Evolutionary conservation across 2,329 filamentous ascomycete genomes (phyloP), one percentile per base, ranked within the genome.

Genomic region (Zarea fungicola): DNA sequence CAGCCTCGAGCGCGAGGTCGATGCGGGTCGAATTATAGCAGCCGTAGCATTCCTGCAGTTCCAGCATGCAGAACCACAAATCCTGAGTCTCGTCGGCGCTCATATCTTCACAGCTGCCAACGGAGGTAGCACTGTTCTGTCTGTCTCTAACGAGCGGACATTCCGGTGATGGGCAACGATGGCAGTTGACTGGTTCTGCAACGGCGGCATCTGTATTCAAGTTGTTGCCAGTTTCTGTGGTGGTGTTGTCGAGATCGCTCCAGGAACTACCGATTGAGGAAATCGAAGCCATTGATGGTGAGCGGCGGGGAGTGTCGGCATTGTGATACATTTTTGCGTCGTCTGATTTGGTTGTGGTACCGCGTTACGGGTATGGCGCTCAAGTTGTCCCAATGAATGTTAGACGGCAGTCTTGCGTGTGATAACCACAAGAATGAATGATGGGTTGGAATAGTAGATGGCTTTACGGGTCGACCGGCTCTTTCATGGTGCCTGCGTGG

Each of bases 11-110:
- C 1, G 73, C 73, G 35, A 75, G 63, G 42, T 73, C 70, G 57
- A 76, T 74, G 26, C 73, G 61, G 13, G 73, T 70, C 16, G 73
- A 76, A 23, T 70, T 73, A 54, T 76, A 76, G 60, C 73, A 76
- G 6, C 69, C 68, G 45, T 73, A 76, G 5, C 61, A 65, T 52
- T 65, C 62, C 57, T 76, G 73, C 8, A 76, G 62, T 41, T 70
- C 66, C 2, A 76, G 64, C 73, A 76, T 76, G 54, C 72, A 73
- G 42, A 62, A 58, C 73, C 73, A 76, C 3, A 76, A 57, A 29
- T 68, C 65, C 18, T 64, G 60, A 4, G 66, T 71, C 51, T 72
- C 69, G 25, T 70, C 65, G 21, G 58, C 56, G 21, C 55, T 63
- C 62, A 69, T 62, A 53, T 54, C 56, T 43, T 56, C 55, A 47